These are phyloP conservation scores for Paramyrothecium sp. DNA, from an alignment of 2,329 filamentous ascomycete species.

Conservation along the genomic window DNA sequence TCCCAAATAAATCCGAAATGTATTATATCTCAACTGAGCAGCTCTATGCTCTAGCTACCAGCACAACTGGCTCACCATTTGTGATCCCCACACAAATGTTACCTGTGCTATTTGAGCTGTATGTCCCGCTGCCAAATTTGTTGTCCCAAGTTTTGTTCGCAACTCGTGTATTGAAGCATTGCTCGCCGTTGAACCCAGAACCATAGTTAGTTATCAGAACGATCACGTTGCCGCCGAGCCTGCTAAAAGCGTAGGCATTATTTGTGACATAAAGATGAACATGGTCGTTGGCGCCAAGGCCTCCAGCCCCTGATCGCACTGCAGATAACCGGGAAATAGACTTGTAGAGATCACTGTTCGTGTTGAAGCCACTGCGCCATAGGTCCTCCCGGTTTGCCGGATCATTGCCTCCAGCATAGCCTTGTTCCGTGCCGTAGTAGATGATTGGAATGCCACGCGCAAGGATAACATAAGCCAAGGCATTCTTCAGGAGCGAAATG, in stretches of 20 bases:
- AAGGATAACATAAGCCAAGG: conserved; percentile 60
- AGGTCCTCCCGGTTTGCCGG: conserved; percentile 55
- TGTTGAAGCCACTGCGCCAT: conserved; percentile 53
- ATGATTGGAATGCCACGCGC: conserved; percentile 62
- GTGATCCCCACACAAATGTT: conserved; percentile 36
- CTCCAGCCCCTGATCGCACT: conserved; percentile 43
- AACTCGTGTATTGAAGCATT: conserved; percentile 40
- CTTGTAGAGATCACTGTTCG: conserved; percentile 44
- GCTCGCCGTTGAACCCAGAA: conserved; percentile 29
- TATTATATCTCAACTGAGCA: no score
- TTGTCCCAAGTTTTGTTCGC: conserved; percentile 38
- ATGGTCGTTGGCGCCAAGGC: conserved; percentile 41
- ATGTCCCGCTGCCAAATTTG: conserved; percentile 31
- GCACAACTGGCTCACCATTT: conserved; percentile 42
- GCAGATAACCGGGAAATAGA: conserved; percentile 38
- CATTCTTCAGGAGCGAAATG: conserved; percentile 56
- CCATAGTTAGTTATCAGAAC: conserved; percentile 45
- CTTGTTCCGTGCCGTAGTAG: conserved; percentile 66
- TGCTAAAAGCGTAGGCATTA: conserved; percentile 44
- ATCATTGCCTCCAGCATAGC: conserved; percentile 46
- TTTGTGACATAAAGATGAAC: conserved; percentile 37
- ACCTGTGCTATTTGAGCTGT: conserved; percentile 36
- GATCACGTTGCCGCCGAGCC: conserved; percentile 40
- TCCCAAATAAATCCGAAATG: no score
- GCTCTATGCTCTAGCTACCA: conserved; percentile 13